A percentile compares a stretch with the other conserved stretches of the same genome.
These are phyloP conservation scores for Saprolegnia parasitica DNA, from an alignment of 352 stramenopile genomes.

Conservation along the genomic window DNA sequence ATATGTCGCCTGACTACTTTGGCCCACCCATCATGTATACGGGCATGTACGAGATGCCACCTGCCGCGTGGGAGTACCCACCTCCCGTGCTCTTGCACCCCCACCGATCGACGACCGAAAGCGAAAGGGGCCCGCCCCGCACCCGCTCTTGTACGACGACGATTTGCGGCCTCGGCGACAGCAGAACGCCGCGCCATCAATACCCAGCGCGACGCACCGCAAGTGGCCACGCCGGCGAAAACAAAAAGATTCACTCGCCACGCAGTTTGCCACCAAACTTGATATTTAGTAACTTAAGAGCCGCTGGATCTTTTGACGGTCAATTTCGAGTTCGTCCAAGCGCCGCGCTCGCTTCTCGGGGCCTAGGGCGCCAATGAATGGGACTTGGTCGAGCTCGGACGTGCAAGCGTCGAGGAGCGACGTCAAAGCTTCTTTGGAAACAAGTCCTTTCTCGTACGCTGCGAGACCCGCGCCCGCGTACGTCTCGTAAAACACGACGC, in stretches of 20 bases:
- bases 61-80: not conserved
- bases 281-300: not conserved
- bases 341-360: not conserved
- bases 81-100: not conserved
- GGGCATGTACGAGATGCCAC: not conserved
- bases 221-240: constrained; percentile 22
- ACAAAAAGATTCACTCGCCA: not conserved
- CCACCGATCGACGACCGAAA: not conserved
- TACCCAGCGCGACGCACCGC: not conserved
- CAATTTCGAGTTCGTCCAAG: constrained; percentile 1
- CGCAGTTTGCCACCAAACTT: constrained; percentile 3
- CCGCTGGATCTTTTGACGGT: not conserved
- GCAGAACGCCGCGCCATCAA: not conserved
- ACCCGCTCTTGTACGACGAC: not conserved
- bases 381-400: constrained; percentile 4
- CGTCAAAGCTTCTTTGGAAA: constrained; percentile 44
- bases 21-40: not conserved
- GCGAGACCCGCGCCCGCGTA: constrained; percentile 57
- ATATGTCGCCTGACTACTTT: not conserved
- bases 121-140: not conserved
- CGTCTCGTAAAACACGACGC: constrained; percentile 67
- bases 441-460: constrained; percentile 54
- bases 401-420: constrained; percentile 5
- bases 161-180: not conserved
- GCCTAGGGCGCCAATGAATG: constrained; percentile 1